These are phyloP conservation scores for Limnanthes douglasii DNA, from an alignment of 345 rosid genomes.

Conservation along the genomic window DNA sequence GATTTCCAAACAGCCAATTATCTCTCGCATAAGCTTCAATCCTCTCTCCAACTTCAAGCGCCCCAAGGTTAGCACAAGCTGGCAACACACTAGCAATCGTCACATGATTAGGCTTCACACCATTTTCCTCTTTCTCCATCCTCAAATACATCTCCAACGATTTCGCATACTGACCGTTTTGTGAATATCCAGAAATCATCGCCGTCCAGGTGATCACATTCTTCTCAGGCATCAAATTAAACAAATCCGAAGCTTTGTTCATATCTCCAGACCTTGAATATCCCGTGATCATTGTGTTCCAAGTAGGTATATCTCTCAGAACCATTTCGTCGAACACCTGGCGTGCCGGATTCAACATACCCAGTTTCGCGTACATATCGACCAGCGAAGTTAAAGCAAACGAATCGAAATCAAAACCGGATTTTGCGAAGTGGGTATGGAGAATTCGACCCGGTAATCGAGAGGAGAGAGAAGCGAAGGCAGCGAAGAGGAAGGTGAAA, in stretches of 20 bases:
- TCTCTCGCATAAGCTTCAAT: conserved; percentile 43
- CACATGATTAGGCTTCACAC: conserved; percentile 44
- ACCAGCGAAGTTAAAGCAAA: conserved; percentile 45
- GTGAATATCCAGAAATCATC: conserved; percentile 56
- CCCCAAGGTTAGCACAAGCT: conserved; percentile 60
- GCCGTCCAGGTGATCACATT: conserved; percentile 74
- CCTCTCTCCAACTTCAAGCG: conserved; percentile 51
- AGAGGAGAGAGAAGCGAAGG: conserved; percentile 25
- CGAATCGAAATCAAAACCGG: conserved; percentile 40
- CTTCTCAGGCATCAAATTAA: conserved; percentile 39
- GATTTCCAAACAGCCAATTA: conserved; percentile 40
- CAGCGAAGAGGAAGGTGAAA: conserved; percentile 45
- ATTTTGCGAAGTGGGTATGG: conserved; percentile 38
- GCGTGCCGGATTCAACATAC: conserved; percentile 25
- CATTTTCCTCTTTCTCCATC: conserved; percentile 44
- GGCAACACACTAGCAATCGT: conserved; percentile 61
- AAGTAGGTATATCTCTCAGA: conserved; percentile 37
- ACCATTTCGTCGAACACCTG: conserved; percentile 49
- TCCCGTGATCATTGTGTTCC: conserved; percentile 59
- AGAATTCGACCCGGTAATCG: conserved; percentile 19
- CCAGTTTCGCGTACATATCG: conserved; percentile 37
- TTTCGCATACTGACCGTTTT: conserved; percentile 36
- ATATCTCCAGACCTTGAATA: conserved; percentile 40
- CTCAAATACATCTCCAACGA: conserved; percentile 41
- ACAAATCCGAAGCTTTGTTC: conserved; percentile 39